Evolutionary conservation across 1,139 yeast genomes (phyloP), one percentile per base, ranked within the genome.

Genomic region (Nakaseomyces uthaithaninus): DNA sequence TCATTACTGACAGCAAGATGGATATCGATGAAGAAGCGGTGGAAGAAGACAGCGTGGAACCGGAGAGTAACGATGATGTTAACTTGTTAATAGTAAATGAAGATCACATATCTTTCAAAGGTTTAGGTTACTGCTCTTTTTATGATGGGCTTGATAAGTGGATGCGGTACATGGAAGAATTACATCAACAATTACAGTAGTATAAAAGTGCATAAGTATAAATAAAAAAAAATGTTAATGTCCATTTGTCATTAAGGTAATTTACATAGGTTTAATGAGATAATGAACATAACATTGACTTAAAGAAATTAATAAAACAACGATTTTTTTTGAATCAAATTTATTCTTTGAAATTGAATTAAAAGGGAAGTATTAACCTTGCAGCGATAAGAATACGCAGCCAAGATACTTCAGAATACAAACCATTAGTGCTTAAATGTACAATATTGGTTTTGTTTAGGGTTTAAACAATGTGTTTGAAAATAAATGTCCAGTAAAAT

Each of bases 81-180:
- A 37, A 36, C 27, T 41, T 36, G 18, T 36, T 59, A 19, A 39
- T 54, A 6, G 36, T 59, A 3, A 52, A 55, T 40, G 63, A 59
- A 40, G 62, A 59, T 27, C 55, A 50, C 35, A 41, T 59, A 2
- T 45, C 49, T 2, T 36, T 57, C 16, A 53, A 43, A 14, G 45
- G 45, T 7, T 17, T 42, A 7, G 47, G 51, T 2, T 45, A 37
- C 10, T 59, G 62, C 41, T 51, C 46, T 15, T 45, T 53, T 24
- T 53, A 56, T 33, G 59, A 54, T 15, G 39, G 41, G 7, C 20
- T 39, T 5, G 46, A 40, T 11, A 46, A 50, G 25, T 59, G 63
- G 63, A 31, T 28, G 4, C 7, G 27, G 1, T 56, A 55, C 35
- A 45, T 53, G 3, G 45, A 14, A 31, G 23, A 15, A 34, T 50